These are phyloP conservation scores for Ustilago tritici DNA, from an alignment of 1,284 basidiomycete genomes.

Conservation along the genomic window DNA sequence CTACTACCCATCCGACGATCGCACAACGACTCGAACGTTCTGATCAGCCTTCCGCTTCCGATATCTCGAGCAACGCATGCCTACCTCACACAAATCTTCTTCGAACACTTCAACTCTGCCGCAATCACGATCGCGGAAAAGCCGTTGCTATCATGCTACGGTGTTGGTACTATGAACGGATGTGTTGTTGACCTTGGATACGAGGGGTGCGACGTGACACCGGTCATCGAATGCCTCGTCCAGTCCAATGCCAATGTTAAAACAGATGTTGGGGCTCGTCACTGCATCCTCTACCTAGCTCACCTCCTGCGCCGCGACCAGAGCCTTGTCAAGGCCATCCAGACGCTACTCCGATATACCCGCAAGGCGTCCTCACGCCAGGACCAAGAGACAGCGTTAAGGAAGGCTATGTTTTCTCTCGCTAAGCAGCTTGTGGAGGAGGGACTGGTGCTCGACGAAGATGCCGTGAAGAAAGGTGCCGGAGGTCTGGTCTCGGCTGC, in stretches of 20 bases:
- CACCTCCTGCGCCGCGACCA: constrained; percentile 61
- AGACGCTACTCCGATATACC: constrained; percentile 55
- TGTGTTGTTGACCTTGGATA: constrained; percentile 87
- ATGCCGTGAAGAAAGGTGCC: constrained; percentile 43
- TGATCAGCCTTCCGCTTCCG: constrained; percentile 80
- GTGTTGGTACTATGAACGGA: constrained; percentile 81
- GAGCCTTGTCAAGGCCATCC: constrained; percentile 56
- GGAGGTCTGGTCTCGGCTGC: constrained; percentile 36
- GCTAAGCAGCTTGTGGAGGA: constrained; percentile 59
- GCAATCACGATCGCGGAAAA: constrained; percentile 85
- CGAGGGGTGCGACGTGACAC: constrained; percentile 80
- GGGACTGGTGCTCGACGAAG: constrained; percentile 51
- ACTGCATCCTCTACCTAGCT: constrained; percentile 65
- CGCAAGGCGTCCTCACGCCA: constrained; percentile 32
- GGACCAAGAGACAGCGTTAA: constrained; percentile 32
- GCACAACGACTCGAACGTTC: constrained; percentile 86
- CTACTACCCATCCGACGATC: constrained; percentile 81
- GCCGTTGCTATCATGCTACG: constrained; percentile 85
- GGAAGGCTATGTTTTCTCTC: constrained; percentile 40
- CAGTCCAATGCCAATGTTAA: constrained; percentile 53
- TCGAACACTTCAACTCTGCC: constrained; percentile 94
- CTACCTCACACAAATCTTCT: constrained; percentile 85
- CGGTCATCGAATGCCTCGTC: constrained; percentile 81
- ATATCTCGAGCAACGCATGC: constrained; percentile 82
- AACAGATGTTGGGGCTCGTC: constrained; percentile 56